Base-by-base conservation (phyloP, 306 rosid species). In the Malus orientalis region DNA sequence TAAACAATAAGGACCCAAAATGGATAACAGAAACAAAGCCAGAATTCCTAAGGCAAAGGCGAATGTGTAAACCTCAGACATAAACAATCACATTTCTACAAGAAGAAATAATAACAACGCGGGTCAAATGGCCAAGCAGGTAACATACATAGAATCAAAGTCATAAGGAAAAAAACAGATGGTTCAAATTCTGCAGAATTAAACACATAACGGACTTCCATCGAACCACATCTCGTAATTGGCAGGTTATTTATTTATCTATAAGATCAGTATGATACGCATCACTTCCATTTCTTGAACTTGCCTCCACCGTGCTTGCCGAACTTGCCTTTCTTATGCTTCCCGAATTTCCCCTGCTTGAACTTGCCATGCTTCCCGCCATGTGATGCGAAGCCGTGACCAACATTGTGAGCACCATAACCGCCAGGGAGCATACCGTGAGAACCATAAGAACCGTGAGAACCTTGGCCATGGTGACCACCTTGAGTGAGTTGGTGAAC, bases 201-300 rank as follows among this genome's bases (percentile, higher is more conserved):
- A 49, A 14, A 49, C 55, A 15, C 55, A 49, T 5, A 49, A 15
- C 19, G 18, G 55, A 49, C 55, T 49, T 49, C 77, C 49, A 62
- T 49, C 54, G 61, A 62, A 67, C 78, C n/a, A 69, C 11, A 38
- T 51, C 2, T 25, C 59, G 55, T 76, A 53, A n/a, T 36, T n/a
- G 54, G 40, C 20, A 27, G 59, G 60, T 55, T 40, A 3, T 68
- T 76, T 44, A 45, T 62, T 74, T 61, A 74, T 62, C 47, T 29
- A 29, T 42, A 61, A 18, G 3, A 36, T 54, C 74, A 53, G 22
- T 22, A 0, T 47, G 70, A 11, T 16, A 45, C 16, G 22, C 30
- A 47, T 33, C 40, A 86, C 89, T 86, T 86, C 89, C 89, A 83
- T 71, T 83, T 83, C 89, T 83, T 83, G 75, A 80, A 86, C 75